A percentile compares a stretch with the other conserved stretches of the same genome.
Conservation (phyloP, 2,329 filamentous ascomycete species). For the Claviceps monticola region DNA sequence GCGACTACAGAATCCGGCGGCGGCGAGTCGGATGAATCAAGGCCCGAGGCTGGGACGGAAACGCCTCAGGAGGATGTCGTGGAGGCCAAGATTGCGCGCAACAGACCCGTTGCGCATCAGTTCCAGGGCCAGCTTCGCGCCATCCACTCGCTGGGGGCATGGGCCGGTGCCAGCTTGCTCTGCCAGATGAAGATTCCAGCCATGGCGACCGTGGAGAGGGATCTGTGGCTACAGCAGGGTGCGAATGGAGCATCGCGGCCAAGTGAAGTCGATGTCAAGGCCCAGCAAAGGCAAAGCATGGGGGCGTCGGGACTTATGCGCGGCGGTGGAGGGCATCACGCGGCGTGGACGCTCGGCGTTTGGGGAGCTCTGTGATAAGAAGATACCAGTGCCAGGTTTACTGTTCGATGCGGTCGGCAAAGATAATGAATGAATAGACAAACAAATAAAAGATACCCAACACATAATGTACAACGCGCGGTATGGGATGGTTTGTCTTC, state of each 20-base stretch:
- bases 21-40: conserved; percentile 12
- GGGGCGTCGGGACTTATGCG: conserved; percentile 36
- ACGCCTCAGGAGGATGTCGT: conserved; percentile 18
- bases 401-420: too few relatives aligned
- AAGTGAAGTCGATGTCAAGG: conserved; percentile 43
- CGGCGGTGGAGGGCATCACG: conserved; percentile 23
- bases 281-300: conserved; percentile 50
- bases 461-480: too few relatives aligned
- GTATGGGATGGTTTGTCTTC: not conserved
- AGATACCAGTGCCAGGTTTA: not conserved
- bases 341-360: conserved; percentile 47
- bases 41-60: conserved; percentile 12
- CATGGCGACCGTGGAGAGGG: conserved; percentile 56
- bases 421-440: too few relatives aligned
- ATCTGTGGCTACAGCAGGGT: conserved; percentile 57
- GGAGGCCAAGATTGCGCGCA: conserved; percentile 23
- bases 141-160: conserved; percentile 57
- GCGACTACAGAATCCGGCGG: conserved; percentile 5
- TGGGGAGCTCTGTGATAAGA: conserved; percentile 38
- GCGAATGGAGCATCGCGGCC: conserved; percentile 45
- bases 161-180: conserved; percentile 59
- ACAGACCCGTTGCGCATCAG: conserved; percentile 22
- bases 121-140: conserved; percentile 49
- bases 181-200: conserved; percentile 55
- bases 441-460: too few relatives aligned